Base-by-base conservation (phyloP, 768 basidiomycete genomes). In the Cyathus striatus region DNA sequence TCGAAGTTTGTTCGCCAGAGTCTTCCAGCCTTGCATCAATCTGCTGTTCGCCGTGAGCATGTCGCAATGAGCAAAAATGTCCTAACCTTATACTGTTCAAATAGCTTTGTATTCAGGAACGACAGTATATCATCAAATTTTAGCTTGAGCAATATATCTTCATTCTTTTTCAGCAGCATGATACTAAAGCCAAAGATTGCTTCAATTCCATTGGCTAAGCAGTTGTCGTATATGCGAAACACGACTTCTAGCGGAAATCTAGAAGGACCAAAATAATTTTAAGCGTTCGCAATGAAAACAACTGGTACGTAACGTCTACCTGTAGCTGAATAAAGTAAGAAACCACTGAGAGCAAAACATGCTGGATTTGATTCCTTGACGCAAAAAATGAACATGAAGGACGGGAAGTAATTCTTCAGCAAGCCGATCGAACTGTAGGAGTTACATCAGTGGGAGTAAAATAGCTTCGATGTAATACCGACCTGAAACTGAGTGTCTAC, bases 281-380 rank as follows among this genome's bases (percentile, higher is more conserved):
- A 53, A 32, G 38, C 27, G 17, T 18, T 36, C 17, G 24, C 17
- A 2, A 30, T 17, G 25, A 2, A 22, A 32, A 37, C 10, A 30
- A 10, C 26, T 20, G 27, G 17, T 23, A 3, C 21, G 38, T 36
- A 23, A 5, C 12, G 57, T 76, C 54, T 56, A 86, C 90, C 90
- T 81, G 63, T 95, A 97, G 57, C 90, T 90, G 69, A 98, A 98
- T 60, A 99, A 66, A 0, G 96, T 98, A 58, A 99, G 71, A 63
- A 98, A 97, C 96, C 96, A 99, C 50, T 98, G 96, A 12, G 90
- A 92, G 56, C 91, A 95, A 59, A 87, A 98, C 93, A 99, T 98
- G 65, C 88, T 94, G 36, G 91, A 93, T 61, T 97, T 98, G 57
- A 98, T 70, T 23, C 94, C 95, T 63, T 96, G 89, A 23, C 94